Base-by-base conservation (phyloP, 106 monocot species). In the Dendrobium nobile region DNA sequence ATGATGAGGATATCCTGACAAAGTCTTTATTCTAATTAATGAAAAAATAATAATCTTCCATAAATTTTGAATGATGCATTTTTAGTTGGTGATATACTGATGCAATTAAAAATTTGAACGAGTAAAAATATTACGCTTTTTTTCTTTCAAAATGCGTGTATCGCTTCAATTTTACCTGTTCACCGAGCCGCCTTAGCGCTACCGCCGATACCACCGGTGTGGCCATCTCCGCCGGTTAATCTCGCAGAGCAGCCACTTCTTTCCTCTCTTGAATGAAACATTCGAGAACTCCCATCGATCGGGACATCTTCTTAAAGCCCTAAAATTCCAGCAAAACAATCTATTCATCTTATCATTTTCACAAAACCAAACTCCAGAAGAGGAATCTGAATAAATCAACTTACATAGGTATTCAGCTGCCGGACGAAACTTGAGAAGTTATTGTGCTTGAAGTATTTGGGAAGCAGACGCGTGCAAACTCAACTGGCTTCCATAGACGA, bases 371-470 rank as follows among this genome's bases (percentile, higher is more conserved):
- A 54, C 2, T 37, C 37, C 20, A 7, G 24, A 41, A 70, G 78
- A 18, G 8, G 15, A 58, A 5, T 41, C 26, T 6, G 15, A 11
- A 41, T 44, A 4, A 15, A 19, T 78, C 61, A 10, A 58, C 81
- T 47, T 18, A 92, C 93, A 65, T 95, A 95, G 86, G 95, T 95
- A 82, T 95, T 95, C 70, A 95, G 89, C 81, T 95, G 95, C 64
- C 95, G 89, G 81, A 96, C 95, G 79, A 96, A 96, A 83, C 91
- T 91, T 77, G 95, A 95, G 90, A 95, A 95, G 78, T 95, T 95
- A 81, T 92, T 95, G 88, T 95, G 95, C 92, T 95, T 96, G 91
- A 95, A 95, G 79, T 89, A 92, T 59, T 91, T 95, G 54, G 93
- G 93, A 47, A 95, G 84, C 77, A 96, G 87, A 59, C 93, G 33